Percentiles rank a stretch among this genome's conserved stretches.
These are phyloP conservation scores for Leccinellum rugosiceps DNA, from an alignment of 768 basidiomycete genomes.

Conservation along the genomic window DNA sequence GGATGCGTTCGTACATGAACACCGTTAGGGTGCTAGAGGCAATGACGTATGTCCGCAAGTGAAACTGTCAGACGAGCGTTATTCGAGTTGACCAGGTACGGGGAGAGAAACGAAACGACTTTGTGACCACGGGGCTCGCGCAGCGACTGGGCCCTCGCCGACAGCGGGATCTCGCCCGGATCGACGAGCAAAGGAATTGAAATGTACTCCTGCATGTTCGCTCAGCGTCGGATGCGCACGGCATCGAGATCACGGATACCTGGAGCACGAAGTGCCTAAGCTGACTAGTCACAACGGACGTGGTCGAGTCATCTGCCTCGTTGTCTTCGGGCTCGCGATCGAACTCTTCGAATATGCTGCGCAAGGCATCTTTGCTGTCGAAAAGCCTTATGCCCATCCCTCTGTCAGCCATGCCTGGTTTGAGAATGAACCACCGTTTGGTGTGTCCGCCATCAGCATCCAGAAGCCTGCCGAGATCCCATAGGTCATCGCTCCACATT, in stretches of 20 bases:
- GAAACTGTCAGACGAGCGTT: conserved; percentile 59
- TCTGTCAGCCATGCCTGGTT: conserved; percentile 96
- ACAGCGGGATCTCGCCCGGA: conserved; percentile 44
- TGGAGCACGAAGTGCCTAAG: conserved; percentile 95
- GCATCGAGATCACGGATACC: conserved; percentile 41
- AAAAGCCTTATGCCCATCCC: conserved; percentile 95
- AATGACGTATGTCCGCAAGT: conserved; percentile 86
- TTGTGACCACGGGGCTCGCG: conserved; percentile 49
- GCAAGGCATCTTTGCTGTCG: conserved; percentile 67
- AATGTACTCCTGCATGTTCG: conserved; percentile 73
- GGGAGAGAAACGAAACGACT: conserved; percentile 37
- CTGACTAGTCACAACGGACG: conserved; percentile 76
- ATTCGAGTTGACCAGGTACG: conserved; percentile 3
- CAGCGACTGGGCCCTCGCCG: conserved; percentile 13
- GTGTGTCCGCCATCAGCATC: conserved; percentile 31
- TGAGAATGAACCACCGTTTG: conserved; percentile 85
- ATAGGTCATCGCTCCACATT: conserved; percentile 88
- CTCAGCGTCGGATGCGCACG: conserved; percentile 4
- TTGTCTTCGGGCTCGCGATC: conserved; percentile 58
- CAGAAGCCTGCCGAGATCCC: conserved; percentile 71
- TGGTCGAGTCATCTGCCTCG: conserved; percentile 41
- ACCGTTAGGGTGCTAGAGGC: conserved; percentile 74
- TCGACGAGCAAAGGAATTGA: conserved; percentile 74
- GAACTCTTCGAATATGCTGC: conserved; percentile 76
- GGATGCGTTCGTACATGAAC: conserved; percentile 76